Evolutionary conservation across 768 basidiomycete genomes (phyloP), one percentile per base, ranked within the genome.

Genomic region (Termitomyces sp.): DNA sequence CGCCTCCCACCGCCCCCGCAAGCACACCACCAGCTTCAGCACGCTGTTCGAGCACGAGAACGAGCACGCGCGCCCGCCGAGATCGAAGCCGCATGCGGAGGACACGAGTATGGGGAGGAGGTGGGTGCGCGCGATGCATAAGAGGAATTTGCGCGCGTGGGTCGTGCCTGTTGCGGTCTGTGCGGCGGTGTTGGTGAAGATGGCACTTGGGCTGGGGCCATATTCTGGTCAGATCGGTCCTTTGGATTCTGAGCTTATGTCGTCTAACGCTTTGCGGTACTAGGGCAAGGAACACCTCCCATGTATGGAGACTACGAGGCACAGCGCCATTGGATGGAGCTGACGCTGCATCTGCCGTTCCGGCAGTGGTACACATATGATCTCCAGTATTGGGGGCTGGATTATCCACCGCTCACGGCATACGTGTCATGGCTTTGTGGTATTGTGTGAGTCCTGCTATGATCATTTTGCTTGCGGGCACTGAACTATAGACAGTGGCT

Each of bases 251-350:
- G 18, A 12, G 26, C 20, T 27, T 24, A 12, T 55, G 14, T 36
- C 47, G 20, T 32, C 46, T 63, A 44, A 55, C 33, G 8, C 8
- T 42, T 42, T 34, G 36, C 56, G 24, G 33, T 33, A 13, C 47
- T 60, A 92, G 93, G 93, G 6, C 69, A 82, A 62, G 77, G 69
- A 32, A 82, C 84, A 3, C 89, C 93, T 0, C 93, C 92, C 0
- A 87, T 94, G 86, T 92, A 81, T 62, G 94, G 94, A 3, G 94
- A 96, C 72, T 96, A 91, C 64, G 94, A 96, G 69, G 94, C 94
- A 0, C 94, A 95, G 67, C 78, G 94, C 53, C 94, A 95, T 72
- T 96, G 94, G 94, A 92, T 96, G 91, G 94, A 95, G 65, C 69
- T 96, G 39, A 93, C 91, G 3, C 71, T 86, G 26, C 89, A 95